Evolutionary conservation across 75 land plant species (phyloP).

Genomic region (Sequoia sempervirens): DNA sequence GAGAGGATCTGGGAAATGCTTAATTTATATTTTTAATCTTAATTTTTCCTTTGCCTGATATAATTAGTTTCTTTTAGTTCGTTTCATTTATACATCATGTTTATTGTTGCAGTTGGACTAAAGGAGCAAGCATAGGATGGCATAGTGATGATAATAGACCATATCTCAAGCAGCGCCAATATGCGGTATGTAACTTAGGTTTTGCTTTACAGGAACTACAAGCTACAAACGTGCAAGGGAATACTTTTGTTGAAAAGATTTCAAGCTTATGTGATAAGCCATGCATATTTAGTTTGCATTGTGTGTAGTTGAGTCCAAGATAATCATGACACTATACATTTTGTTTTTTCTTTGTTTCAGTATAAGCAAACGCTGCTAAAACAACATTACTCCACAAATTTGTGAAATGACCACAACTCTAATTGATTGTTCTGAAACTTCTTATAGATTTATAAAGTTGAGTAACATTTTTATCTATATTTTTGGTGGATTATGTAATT

Average conservation of each 20-base stretch:
- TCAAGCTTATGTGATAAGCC: background rate
- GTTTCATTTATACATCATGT: background rate
- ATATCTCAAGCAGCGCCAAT: slow-evolving; percentile 77
- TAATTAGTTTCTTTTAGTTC: background rate
- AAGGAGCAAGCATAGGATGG: slow-evolving; percentile 88
- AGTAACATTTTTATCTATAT: background rate
- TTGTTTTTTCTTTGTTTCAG: background rate
- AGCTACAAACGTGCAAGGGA: background rate
- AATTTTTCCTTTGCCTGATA: background rate
- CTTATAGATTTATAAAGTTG: background rate
- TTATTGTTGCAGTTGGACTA: slow-evolving; percentile 53
- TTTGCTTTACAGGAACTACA: background rate
- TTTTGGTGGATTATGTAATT: background rate
- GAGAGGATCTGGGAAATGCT: background rate
- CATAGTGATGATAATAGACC: slow-evolving; percentile 86
- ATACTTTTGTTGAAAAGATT: background rate
- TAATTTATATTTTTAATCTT: background rate
- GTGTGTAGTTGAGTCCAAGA: background rate
- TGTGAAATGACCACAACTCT: background rate
- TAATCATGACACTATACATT: background rate
- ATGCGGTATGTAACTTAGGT: slow-evolving; percentile 42
- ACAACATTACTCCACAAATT: background rate
- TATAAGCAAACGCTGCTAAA: background rate
- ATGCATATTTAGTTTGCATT: background rate
- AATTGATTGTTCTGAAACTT: background rate